Conservation (phyloP, 2,329 filamentous ascomycete species). For the Trichoderma aggressivum region DNA sequence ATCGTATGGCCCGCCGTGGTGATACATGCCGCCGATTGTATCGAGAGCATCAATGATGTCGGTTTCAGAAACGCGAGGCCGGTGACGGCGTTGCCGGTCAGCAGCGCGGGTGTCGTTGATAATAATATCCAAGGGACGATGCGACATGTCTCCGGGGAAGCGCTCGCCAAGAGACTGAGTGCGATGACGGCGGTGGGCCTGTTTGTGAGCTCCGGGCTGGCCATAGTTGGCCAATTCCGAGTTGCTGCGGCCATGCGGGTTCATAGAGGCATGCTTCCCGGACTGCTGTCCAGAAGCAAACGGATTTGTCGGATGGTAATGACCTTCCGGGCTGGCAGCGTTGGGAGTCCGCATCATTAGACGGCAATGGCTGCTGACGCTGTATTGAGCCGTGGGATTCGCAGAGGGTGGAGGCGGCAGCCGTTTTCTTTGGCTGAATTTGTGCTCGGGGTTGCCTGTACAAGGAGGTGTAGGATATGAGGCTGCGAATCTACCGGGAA, state of each 20-base stretch:
- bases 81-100: constrained; percentile 66
- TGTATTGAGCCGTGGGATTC: constrained; percentile 42
- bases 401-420: constrained; percentile 51
- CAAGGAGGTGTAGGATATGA: not conserved
- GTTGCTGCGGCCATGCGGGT: not conserved
- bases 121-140: constrained; percentile 65
- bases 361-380: not conserved
- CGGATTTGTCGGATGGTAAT: constrained; percentile 47
- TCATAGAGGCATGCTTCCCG: not conserved
- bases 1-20: constrained; percentile 90
- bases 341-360: not conserved
- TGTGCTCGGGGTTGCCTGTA: not conserved
- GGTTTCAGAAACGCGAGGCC: constrained; percentile 61
- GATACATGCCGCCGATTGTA: constrained; percentile 64
- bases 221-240: not conserved
- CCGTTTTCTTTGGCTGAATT: not conserved
- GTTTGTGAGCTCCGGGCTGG: not conserved
- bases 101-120: constrained; percentile 60
- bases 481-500: not conserved
- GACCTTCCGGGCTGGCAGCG: constrained; percentile 19
- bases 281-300: constrained; percentile 22
- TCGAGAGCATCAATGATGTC: constrained; percentile 83
- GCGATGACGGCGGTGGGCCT: constrained; percentile 19
- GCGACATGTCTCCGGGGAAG: constrained; percentile 61
- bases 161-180: constrained; percentile 35